These are phyloP conservation scores for Aspergillus novoparasiticus DNA, from an alignment of 2,329 filamentous ascomycete genomes.

Conservation along the genomic window DNA sequence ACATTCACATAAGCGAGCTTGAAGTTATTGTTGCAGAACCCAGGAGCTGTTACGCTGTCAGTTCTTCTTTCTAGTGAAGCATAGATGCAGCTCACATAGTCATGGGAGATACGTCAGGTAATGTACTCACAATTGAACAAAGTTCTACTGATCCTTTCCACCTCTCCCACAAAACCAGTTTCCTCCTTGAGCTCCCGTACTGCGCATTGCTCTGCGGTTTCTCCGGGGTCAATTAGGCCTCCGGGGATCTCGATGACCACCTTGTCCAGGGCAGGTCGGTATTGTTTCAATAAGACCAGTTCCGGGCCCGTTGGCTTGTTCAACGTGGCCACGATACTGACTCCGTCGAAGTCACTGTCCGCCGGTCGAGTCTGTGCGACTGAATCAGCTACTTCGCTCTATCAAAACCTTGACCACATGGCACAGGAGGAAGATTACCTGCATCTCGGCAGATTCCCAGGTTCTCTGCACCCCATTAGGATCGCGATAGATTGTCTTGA, in stretches of 20 bases:
- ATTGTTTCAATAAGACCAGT: conserved; percentile 60
- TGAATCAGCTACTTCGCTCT: not conserved
- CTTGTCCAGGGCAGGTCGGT: conserved; percentile 61
- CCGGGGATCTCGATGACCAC: conserved; percentile 63
- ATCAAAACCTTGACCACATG: not conserved
- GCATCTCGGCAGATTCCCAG: conserved; percentile 50
- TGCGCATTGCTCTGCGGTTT: conserved; percentile 58
- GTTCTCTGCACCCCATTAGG: conserved; percentile 44
- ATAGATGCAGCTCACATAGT: not conserved
- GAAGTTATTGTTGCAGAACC: conserved; percentile 53
- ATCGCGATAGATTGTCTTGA: conserved; percentile 47
- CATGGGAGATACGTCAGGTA: not conserved
- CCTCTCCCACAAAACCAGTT: conserved; percentile 62
- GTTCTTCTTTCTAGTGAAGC: not conserved
- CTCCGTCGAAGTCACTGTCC: conserved; percentile 57
- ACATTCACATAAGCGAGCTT: conserved; percentile 69
- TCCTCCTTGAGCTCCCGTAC: conserved; percentile 64
- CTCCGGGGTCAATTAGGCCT: conserved; percentile 60
- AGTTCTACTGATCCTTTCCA: conserved; percentile 42
- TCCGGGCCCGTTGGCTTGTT: conserved; percentile 54
- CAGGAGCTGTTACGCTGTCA: conserved; percentile 38
- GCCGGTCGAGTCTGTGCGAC: conserved; percentile 48
- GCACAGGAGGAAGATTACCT: conserved; percentile 28
- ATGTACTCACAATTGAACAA: conserved; percentile 47
- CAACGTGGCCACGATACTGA: conserved; percentile 63